A percentile compares a stretch with the other conserved stretches of the same genome.
These are phyloP conservation scores for Carex kokanica DNA, from an alignment of 176 grass and related monocot species.

Conservation along the genomic window DNA sequence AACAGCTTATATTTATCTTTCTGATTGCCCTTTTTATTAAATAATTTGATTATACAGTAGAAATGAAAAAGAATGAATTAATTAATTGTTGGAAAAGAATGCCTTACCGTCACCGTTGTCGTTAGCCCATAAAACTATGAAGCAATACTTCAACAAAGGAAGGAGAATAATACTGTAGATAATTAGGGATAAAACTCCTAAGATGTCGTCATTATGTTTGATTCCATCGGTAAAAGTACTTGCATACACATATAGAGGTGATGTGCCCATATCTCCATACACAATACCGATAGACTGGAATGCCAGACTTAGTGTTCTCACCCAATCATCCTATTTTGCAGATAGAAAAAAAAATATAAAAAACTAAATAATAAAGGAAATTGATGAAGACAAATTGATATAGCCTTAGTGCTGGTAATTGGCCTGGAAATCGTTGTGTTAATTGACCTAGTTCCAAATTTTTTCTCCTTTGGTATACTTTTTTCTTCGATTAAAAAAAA, in stretches of 20 bases:
- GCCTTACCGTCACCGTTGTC: constrained; percentile 71
- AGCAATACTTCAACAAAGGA: constrained; percentile 67
- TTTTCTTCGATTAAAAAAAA: background rate
- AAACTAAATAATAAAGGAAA: background rate
- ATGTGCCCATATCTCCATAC: constrained; percentile 78
- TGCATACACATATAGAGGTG: constrained; percentile 56
- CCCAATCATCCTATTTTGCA: constrained; percentile 37
- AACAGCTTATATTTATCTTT: background rate
- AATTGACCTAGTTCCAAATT: no score
- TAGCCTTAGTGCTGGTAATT: background rate
- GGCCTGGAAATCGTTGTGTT: background rate
- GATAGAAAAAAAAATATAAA: background rate
- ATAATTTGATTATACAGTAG: background rate
- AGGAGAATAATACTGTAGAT: constrained; percentile 56
- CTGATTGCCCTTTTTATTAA: background rate
- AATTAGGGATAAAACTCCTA: constrained; percentile 65
- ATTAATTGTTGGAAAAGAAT: background rate
- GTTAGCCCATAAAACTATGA: constrained; percentile 62
- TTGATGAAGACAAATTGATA: background rate
- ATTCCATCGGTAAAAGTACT: constrained; percentile 62
- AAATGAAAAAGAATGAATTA: background rate
- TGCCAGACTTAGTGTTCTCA: constrained; percentile 37
- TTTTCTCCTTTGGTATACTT: no score
- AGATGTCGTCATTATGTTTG: constrained; percentile 37
- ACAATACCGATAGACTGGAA: constrained; percentile 74